Conservation (phyloP, 1,139 yeast species). For the Pneumocystis sp. region DNA sequence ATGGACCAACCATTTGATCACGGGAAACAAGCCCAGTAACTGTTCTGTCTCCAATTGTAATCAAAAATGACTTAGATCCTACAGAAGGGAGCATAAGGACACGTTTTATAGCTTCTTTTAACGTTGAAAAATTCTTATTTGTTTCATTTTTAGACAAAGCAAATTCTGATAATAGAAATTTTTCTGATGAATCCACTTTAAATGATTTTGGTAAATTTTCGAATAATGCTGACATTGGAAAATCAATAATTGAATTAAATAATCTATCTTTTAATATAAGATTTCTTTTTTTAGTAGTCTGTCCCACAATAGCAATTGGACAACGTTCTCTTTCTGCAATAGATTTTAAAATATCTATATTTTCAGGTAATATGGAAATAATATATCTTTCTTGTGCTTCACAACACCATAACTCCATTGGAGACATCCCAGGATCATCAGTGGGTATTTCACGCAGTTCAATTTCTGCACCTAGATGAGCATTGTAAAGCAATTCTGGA, state of each 20-base stretch:
- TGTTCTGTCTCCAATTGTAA: conserved; percentile 93
- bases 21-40: conserved; percentile 94
- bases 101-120: conserved; percentile 53
- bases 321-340: conserved; percentile 95
- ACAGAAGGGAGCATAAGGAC: conserved; percentile 86
- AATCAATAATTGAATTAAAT: conserved; percentile 64
- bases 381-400: conserved; percentile 98
- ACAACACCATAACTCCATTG: conserved; percentile 99
- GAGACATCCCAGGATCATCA: conserved; percentile 96
- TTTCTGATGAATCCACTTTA: conserved; percentile 53
- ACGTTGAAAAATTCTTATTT: conserved; percentile 1
- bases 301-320: conserved; percentile 89
- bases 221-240: conserved; percentile 91
- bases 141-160: conserved; percentile 21
- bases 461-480: conserved; percentile 83
- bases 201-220: conserved; percentile 97
- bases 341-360: conserved; percentile 52
- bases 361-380: conserved; percentile 73
- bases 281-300: conserved; percentile 76
- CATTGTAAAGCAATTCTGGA: conserved; percentile 95
- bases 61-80: conserved; percentile 85
- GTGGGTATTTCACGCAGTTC: conserved; percentile 84
- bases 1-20: conserved; percentile 98
- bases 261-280: conserved; percentile 67
- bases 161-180: conserved; percentile 35